phyloP scores from a whole-genome alignment of 495 filamentous ascomycete species.

The Penicillium nucicola region DNA sequence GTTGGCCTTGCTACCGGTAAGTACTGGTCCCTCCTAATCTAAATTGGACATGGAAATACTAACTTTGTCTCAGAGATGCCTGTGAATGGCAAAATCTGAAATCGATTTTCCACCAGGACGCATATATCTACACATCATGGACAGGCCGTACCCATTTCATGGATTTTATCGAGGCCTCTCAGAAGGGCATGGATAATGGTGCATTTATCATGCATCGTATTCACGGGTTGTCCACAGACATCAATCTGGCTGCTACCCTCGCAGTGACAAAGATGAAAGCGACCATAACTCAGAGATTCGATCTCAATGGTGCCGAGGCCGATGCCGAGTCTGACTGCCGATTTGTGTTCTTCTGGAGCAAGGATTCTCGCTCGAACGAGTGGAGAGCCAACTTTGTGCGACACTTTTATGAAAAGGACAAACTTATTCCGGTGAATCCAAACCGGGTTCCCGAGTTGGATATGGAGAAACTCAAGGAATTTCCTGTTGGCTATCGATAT shows the following conservation, averaged over 20 bases:
- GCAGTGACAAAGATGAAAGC: constrained; percentile 70
- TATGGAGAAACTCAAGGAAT: no score
- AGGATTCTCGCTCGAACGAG: no score
- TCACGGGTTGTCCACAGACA: constrained; percentile 57
- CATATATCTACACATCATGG: constrained; percentile 64
- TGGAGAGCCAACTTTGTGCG: no score
- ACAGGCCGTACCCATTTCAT: constrained; percentile 49
- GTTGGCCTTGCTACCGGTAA: constrained; percentile 61
- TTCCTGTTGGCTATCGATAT: no score
- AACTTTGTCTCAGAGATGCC: constrained; percentile 38
- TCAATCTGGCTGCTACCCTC: constrained; percentile 40
- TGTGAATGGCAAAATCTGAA: constrained; percentile 66
- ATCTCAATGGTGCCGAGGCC: constrained; percentile 42
- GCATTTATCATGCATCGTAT: constrained; percentile 68
- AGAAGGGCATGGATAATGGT: constrained; percentile 56
- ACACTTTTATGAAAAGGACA: no score
- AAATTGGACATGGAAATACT: neutral
- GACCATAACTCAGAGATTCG: constrained; percentile 65
- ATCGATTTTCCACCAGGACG: constrained; percentile 56
- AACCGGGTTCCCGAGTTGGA: no score
- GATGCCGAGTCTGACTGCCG: constrained; percentile 63
- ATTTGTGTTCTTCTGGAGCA: constrained; percentile 65
- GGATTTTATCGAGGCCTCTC: constrained; percentile 57
- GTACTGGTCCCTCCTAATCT: neutral
- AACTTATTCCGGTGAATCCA: no score